Evolutionary conservation across 495 filamentous ascomycete species (phyloP).

Genomic region (Xylaria sp.): DNA sequence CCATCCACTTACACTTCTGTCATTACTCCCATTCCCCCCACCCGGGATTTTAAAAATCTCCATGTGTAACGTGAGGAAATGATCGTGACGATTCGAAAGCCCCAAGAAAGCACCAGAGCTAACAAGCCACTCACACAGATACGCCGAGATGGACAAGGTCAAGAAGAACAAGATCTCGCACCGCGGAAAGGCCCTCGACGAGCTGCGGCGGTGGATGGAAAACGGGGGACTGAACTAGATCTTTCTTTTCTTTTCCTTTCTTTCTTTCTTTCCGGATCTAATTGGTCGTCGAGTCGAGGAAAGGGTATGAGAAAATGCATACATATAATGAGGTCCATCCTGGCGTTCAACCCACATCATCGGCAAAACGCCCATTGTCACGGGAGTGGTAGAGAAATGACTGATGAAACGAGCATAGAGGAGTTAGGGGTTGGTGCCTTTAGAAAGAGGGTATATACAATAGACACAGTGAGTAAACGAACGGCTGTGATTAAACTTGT

Average conservation of each 20-base stretch:
- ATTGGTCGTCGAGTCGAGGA: not conserved
- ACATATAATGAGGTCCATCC: not conserved
- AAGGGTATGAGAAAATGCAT: not conserved
- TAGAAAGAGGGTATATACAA: not conserved
- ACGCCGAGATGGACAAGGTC: constrained; percentile 93
- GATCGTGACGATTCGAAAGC: not conserved
- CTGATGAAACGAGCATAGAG: not conserved
- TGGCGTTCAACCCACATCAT: not conserved
- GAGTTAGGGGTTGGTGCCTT: not conserved
- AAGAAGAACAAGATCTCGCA: constrained; percentile 96
- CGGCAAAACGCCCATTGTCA: not conserved
- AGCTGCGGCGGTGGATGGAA: constrained; percentile 84
- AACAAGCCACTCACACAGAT: constrained; percentile 46
- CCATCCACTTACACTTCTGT: not conserved
- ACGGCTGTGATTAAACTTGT: not conserved
- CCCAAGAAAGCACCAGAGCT: not conserved
- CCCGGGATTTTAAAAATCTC: not conserved
- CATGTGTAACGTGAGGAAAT: constrained; percentile 18
- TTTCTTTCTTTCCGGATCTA: too few species aligned
- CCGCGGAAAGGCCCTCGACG: constrained; percentile 81
- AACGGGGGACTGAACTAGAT: constrained; percentile 47
- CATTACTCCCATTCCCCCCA: not conserved
- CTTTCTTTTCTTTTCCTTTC: too few species aligned
- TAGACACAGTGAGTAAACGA: not conserved
- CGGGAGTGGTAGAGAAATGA: not conserved